Base-by-base conservation (phyloP, 257 asterid genomes). In the Jacaranda copaia region DNA sequence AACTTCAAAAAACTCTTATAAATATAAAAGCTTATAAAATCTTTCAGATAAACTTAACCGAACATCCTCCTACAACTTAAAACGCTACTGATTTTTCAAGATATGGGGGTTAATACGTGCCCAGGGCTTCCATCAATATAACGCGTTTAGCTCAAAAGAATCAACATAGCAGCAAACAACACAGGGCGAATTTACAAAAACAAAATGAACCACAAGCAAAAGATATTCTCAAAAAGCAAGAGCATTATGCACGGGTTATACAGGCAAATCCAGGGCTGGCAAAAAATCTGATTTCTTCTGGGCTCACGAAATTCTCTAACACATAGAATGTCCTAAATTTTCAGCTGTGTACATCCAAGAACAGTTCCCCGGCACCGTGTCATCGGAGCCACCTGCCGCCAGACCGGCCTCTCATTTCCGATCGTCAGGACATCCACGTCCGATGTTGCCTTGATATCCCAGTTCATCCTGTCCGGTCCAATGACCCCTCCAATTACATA, bases 321-420 rank as follows among this genome's bases (percentile, higher is more conserved):
- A 25, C 32, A 25, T 25, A 25, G 32, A 25, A 25, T 25, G 32
- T 46, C 80, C 95, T 89, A 96, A 79, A 96, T 87, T 77, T 87
- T 93, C 85, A 96, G 83, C 81, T 80, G 90, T 1, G 98, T 83
- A 79, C 96, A 96, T 32, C 99, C 99, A 73, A 93, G 97, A 74
- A 96, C 87, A 5, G 97, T 90, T 20, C 99, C 99, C 75, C 81
- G 67, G 82, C 99, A 96, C 84, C 79, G 66, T 0, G 99, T 93
- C 97, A 96, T 93, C 10, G 98, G 96, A 32, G 98, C 86, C 42
- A 85, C 97, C 86, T 84, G 89, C 4, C 94, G 99, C 98, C 98
- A 96, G 45, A 80, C 89, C 3, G 86, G 88, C 18, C 97, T 81
- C 77, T 96, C 99, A 11, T 84, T 89, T 36, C 97, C 94, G 0